Evolutionary conservation across 805 yeast genomes (phyloP).

Genomic region (Yamadazyma endophytica): DNA sequence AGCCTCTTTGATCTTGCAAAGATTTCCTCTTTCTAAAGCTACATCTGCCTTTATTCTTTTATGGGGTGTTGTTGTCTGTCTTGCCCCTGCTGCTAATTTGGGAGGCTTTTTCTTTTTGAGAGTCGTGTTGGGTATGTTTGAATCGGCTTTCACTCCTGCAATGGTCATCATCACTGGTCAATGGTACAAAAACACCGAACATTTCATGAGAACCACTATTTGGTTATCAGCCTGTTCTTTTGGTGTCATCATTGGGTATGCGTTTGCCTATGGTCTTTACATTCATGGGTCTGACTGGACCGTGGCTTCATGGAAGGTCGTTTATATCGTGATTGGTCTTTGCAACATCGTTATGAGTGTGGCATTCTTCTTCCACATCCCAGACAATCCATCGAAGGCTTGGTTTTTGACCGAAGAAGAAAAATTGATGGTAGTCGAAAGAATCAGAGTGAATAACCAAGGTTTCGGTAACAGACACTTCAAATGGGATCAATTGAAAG

Average conservation of each 20-base stretch:
- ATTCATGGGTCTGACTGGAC: slow-evolving; percentile 31
- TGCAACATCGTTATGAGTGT: slow-evolving; percentile 50
- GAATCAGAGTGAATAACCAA: slow-evolving; percentile 29
- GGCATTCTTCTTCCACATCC: slow-evolving; percentile 42
- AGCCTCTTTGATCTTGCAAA: slow-evolving; percentile 44
- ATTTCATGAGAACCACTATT: slow-evolving; percentile 26
- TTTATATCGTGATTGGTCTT: slow-evolving; percentile 57
- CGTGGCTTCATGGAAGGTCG: slow-evolving; percentile 55
- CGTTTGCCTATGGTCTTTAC: slow-evolving; percentile 52
- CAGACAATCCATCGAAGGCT: slow-evolving; percentile 27
- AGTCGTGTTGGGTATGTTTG: slow-evolving; percentile 35
- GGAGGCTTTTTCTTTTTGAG: slow-evolving; percentile 34
- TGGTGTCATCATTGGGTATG: slow-evolving; percentile 34
- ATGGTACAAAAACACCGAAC: slow-evolving; percentile 30
- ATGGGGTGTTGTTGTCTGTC: slow-evolving; percentile 58
- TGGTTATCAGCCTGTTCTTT: slow-evolving; percentile 31
- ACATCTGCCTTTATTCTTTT: slow-evolving; percentile 43
- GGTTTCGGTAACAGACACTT: slow-evolving; percentile 38
- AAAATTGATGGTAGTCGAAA: slow-evolving; percentile 26
- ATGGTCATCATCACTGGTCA: slow-evolving; percentile 29
- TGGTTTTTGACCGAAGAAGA: slow-evolving; percentile 34
- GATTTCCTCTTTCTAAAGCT: slow-evolving; percentile 52
- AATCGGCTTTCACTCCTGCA: slow-evolving; percentile 34
- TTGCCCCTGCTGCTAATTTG: slow-evolving; percentile 46
- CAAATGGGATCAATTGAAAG: slow-evolving; percentile 32